A percentile compares a stretch with the other conserved stretches of the same genome.
Conservation (phyloP, 345 rosid genomes). For the Eutrema yunnanense region DNA sequence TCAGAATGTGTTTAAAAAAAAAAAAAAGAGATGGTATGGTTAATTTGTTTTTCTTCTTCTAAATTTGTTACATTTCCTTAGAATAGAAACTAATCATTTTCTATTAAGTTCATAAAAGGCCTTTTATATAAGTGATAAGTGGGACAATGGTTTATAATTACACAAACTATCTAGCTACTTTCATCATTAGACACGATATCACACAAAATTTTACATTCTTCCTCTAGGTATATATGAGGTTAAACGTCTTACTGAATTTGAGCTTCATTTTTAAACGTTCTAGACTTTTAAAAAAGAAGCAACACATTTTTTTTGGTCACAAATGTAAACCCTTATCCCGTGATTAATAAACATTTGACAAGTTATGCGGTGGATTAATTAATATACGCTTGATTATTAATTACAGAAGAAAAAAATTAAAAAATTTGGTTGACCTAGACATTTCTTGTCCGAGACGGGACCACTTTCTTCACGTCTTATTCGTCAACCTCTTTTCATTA, state of each 20-base stretch:
- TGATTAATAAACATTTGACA: background rate
- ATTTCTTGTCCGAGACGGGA: slow-evolving; percentile 4
- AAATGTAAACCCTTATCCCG: background rate
- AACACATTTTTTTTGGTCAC: background rate
- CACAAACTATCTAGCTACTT: background rate
- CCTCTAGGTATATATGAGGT: background rate
- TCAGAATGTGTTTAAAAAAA: too few species aligned
- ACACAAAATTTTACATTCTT: background rate
- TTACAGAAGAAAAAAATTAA: background rate
- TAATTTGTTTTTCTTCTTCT: background rate
- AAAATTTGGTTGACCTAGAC: background rate
- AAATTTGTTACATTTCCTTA: background rate
- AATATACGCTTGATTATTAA: too few species aligned
- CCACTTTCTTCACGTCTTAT: background rate
- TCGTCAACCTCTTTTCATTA: background rate
- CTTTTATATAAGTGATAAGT: background rate
- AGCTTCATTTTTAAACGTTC: too few species aligned
- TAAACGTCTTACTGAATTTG: background rate
- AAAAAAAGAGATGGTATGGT: background rate
- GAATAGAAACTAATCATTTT: background rate
- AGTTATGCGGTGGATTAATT: background rate
- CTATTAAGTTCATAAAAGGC: background rate
- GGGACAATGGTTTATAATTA: background rate
- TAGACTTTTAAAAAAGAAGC: background rate
- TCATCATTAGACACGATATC: background rate